Conservation (phyloP, 768 basidiomycete genomes). For the Paxillus ammoniavirescens region DNA sequence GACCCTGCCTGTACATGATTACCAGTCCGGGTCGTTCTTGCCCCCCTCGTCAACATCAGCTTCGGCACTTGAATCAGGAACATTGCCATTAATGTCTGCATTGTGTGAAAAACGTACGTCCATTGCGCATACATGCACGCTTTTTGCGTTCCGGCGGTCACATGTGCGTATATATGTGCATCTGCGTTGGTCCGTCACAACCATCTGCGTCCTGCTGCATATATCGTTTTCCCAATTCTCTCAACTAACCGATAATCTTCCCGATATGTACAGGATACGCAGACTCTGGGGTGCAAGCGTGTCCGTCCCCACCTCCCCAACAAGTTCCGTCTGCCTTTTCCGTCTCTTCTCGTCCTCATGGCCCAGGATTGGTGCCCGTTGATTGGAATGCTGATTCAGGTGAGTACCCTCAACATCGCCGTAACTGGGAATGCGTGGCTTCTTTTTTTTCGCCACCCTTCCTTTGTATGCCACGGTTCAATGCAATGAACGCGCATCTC, state of each 20-base stretch:
- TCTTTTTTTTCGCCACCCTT: neutral
- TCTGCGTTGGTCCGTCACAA: neutral
- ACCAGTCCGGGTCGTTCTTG: neutral
- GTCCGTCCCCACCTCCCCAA: neutral
- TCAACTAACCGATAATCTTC: neutral
- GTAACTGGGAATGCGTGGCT: neutral
- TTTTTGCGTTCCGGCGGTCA: neutral
- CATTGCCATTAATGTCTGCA: neutral
- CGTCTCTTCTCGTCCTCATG: neutral
- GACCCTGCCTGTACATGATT: neutral
- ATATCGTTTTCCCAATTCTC: neutral
- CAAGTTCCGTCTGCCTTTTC: neutral
- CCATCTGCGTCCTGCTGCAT: neutral
- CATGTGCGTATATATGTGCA: neutral
- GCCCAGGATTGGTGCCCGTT: slow-evolving; percentile 1
- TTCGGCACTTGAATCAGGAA: neutral
- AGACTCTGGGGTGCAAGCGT: slow-evolving; percentile 13
- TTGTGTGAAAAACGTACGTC: slow-evolving; percentile 5
- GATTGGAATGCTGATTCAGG: slow-evolving; percentile 12
- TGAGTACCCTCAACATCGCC: neutral
- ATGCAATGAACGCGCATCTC: neutral
- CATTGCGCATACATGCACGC: neutral
- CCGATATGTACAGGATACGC: slow-evolving; percentile 10
- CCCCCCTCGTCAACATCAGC: neutral
- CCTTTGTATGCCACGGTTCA: neutral